Evolutionary conservation across 441 rosid genomes (phyloP).

Genomic region (Raphanus hybrid): DNA sequence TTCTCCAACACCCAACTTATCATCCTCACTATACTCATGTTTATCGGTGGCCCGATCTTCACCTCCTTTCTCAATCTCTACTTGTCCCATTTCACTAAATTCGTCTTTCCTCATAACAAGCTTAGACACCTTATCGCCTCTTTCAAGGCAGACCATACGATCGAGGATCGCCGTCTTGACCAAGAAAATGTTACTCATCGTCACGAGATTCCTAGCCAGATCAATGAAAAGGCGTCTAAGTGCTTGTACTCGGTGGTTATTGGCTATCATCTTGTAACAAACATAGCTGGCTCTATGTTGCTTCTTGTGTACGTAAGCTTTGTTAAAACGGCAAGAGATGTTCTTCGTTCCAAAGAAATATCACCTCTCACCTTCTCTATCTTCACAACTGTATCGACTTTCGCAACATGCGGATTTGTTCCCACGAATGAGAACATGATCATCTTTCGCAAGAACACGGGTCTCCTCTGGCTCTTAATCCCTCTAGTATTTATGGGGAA

Average conservation of each 20-base stretch:
- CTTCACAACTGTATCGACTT: slow-evolving; percentile 56
- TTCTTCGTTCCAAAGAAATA: slow-evolving; percentile 45
- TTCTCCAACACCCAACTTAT: slow-evolving; percentile 68
- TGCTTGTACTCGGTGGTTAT: slow-evolving; percentile 46
- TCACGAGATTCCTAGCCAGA: neutral
- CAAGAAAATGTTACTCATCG: neutral
- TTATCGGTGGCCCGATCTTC: slow-evolving; percentile 59
- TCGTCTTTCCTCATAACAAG: slow-evolving; percentile 2
- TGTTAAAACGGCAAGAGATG: slow-evolving; percentile 44
- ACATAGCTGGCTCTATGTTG: slow-evolving; percentile 40
- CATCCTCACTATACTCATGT: slow-evolving; percentile 59
- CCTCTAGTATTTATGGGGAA: slow-evolving; percentile 61
- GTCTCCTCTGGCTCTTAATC: slow-evolving; percentile 57
- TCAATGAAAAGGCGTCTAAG: slow-evolving; percentile 33
- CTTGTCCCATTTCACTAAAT: slow-evolving; percentile 26
- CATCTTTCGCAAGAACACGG: slow-evolving; percentile 57
- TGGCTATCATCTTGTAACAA: slow-evolving; percentile 44
- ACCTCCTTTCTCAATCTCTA: slow-evolving; percentile 47
- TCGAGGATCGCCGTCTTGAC: slow-evolving; percentile 8
- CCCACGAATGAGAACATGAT: slow-evolving; percentile 76
- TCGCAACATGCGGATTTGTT: slow-evolving; percentile 56
- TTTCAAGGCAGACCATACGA: neutral
- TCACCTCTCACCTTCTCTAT: slow-evolving; percentile 48
- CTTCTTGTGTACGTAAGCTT: slow-evolving; percentile 42
- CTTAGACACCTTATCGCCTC: slow-evolving; percentile 16